Evolutionary conservation across 1,284 basidiomycete genomes (phyloP), one percentile per base, ranked within the genome.

Genomic region (Pseudozyma sp.): DNA sequence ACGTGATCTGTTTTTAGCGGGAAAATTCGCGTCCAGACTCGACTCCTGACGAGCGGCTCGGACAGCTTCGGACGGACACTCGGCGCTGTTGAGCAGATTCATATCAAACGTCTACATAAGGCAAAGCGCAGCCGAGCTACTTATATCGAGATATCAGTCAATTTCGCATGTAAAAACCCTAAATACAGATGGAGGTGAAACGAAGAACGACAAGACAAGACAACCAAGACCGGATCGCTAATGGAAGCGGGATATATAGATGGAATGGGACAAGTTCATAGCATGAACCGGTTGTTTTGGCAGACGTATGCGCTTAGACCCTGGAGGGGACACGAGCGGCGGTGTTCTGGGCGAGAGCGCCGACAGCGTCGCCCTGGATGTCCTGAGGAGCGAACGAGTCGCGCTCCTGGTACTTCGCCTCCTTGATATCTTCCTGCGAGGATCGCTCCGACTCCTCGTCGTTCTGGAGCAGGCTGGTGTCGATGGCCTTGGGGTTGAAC

Each of bases 401-500:
- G 45, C 61, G 56, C 58, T 66, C 56, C 61, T 73, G 70, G 54
- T 64, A 65, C 52, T 71, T 66, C 48, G 54, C 51, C 56, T 75
- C 71, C 58, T 73, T 68, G 54, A 65, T 65, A 43, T 60, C 57
- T 46, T 64, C 62, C 47, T 63, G 60, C 5, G 62, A 42, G 1
- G 62, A 42, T 13, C 29, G 24, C 31, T 69, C 68, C 29, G 67
- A 60, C 59, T 73, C 79, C 58, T 81, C 79, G 49, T 78, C 70
- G 19, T 31, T 19, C 49, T 73, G 66, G 51, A 74, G 55, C 29
- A 68, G 66, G 37, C 53, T 54, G 1, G 37, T 63, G 59, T 80
- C 77, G 75, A 84, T 77, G 37, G 78, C 50, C 65, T 80, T 79
- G 53, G 85, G 85, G 80, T 85, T 85, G 77, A 84, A 56, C 7